These are phyloP conservation scores for Camptophora hylomeconis DNA, from an alignment of 2,329 filamentous ascomycete species.

Conservation along the genomic window DNA sequence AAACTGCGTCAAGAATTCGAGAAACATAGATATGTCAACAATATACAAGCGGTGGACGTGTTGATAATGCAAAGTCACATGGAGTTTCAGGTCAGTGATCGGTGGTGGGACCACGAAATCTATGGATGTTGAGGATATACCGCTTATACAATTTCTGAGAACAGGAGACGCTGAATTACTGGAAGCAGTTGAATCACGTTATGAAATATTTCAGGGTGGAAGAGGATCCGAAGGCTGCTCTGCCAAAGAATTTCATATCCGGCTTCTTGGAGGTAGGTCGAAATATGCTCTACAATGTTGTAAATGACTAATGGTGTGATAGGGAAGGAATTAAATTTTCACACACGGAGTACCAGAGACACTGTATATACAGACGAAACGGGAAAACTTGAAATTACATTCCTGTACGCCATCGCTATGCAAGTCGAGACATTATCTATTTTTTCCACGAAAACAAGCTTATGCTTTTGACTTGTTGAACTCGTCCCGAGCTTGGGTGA, in stretches of 20 bases:
- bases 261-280: constrained; percentile 82
- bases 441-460: constrained; percentile 19
- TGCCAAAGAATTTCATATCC: constrained; percentile 83
- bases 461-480: constrained; percentile 34
- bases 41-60: constrained; percentile 77
- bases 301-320: too few species aligned
- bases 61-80: constrained; percentile 80
- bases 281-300: too few species aligned
- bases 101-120: neutral
- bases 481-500: constrained; percentile 53
- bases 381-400: constrained; percentile 1
- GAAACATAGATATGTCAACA: constrained; percentile 82
- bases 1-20: constrained; percentile 97
- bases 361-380: constrained; percentile 4
- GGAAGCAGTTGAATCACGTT: constrained; percentile 92
- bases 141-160: neutral
- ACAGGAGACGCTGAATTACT: constrained; percentile 97
- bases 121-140: neutral
- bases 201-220: constrained; percentile 95
- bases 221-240: constrained; percentile 58
- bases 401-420: constrained; percentile 4
- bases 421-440: neutral
- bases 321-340: too few species aligned
- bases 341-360: too few species aligned
- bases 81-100: constrained; percentile 68